Conservation (phyloP, 2,329 filamentous ascomycete genomes). For the Coniosporium tulheliwenetii region DNA sequence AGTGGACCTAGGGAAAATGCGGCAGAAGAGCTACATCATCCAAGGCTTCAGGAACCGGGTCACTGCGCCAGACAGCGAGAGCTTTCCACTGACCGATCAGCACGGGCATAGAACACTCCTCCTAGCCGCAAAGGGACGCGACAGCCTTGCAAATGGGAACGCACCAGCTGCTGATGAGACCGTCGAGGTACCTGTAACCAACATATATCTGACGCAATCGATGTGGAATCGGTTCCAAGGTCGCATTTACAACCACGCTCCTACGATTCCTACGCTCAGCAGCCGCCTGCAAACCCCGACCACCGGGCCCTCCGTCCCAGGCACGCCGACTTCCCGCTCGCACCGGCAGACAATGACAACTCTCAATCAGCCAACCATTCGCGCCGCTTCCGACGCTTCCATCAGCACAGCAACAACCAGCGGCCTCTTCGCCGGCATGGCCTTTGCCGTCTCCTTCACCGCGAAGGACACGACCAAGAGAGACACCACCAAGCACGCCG, state of each 20-base stretch:
- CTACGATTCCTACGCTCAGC: constrained; percentile 1
- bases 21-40: constrained; percentile 27
- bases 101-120: constrained; percentile 23
- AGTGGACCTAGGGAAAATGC: constrained; percentile 27
- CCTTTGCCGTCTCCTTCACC: constrained; percentile 67
- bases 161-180: constrained; percentile 9
- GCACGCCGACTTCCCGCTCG: constrained; percentile 33
- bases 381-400: constrained; percentile 3
- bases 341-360: constrained; percentile 19
- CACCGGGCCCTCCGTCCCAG: constrained; percentile 18
- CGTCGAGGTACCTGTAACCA: constrained; percentile 22
- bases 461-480: constrained; percentile 38
- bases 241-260: constrained; percentile 16
- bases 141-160: constrained; percentile 13
- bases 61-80: constrained; percentile 10
- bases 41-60: constrained; percentile 24
- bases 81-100: constrained; percentile 21
- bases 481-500: too few species aligned
- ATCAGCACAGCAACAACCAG: constrained; percentile 11
- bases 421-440: constrained; percentile 62
- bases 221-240: constrained; percentile 26
- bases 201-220: constrained; percentile 26
- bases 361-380: constrained; percentile 5
- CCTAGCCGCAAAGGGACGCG: constrained; percentile 23
- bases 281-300: constrained; percentile 11